Conservation (phyloP, 2,329 filamentous ascomycete species). For the Aureobasidium subglaciale region DNA sequence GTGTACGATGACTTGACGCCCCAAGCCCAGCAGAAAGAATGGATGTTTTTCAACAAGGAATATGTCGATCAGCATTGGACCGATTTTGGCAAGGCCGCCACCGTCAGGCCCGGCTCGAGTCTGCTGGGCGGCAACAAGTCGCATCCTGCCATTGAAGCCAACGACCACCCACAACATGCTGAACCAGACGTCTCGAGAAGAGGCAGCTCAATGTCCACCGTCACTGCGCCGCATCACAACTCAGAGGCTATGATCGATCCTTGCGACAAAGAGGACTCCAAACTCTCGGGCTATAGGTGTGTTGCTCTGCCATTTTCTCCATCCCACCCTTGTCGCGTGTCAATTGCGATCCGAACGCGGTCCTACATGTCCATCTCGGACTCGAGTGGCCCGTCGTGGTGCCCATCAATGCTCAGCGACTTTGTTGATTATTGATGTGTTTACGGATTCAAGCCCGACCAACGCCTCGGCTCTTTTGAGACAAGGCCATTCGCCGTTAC, state of each 20-base stretch:
- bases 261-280: slow-evolving; percentile 27
- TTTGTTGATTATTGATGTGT: slow-evolving; percentile 6
- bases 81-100: slow-evolving; percentile 40
- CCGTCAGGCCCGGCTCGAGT: slow-evolving; percentile 42
- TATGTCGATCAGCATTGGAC: slow-evolving; percentile 35
- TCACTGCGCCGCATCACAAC: slow-evolving; percentile 24
- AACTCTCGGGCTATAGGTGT: slow-evolving; percentile 38
- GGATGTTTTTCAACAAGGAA: slow-evolving; percentile 52
- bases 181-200: slow-evolving; percentile 29
- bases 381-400: background rate
- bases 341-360: background rate
- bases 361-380: background rate
- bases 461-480: slow-evolving; percentile 1
- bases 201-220: slow-evolving; percentile 34
- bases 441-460: background rate
- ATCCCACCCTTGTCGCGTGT: background rate
- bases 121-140: slow-evolving; percentile 31
- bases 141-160: background rate
- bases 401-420: background rate
- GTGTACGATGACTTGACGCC: slow-evolving; percentile 47
- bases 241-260: slow-evolving; percentile 23
- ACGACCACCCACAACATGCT: slow-evolving; percentile 21
- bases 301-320: slow-evolving; percentile 17
- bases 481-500: background rate
- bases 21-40: slow-evolving; percentile 52